Percentiles rank a stretch among this genome's conserved stretches.
These are phyloP conservation scores for Calonectria hawksworthii DNA, from an alignment of 2,329 filamentous ascomycete genomes.

Conservation along the genomic window DNA sequence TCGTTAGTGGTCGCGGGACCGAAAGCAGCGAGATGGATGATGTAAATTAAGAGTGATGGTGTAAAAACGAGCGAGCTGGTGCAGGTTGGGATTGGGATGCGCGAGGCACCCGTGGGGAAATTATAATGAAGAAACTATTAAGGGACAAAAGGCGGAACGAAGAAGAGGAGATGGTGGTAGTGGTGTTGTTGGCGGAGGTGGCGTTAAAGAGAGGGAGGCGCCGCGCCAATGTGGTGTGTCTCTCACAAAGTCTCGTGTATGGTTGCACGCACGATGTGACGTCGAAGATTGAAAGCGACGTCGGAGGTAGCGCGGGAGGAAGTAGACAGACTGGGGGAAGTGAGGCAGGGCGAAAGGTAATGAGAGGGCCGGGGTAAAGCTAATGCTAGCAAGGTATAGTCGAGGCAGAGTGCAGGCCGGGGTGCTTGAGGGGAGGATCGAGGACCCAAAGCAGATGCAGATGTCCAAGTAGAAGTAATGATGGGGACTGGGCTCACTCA, in stretches of 20 bases:
- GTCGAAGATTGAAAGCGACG: slow-evolving; percentile 32
- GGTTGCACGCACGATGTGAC: slow-evolving; percentile 33
- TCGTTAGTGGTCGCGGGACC: slow-evolving; percentile 12
- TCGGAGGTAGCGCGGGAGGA: slow-evolving; percentile 35
- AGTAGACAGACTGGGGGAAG: slow-evolving; percentile 16
- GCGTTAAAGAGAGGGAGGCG: slow-evolving; percentile 34
- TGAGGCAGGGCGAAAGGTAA: slow-evolving; percentile 14
- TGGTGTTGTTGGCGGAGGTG: slow-evolving; percentile 45
- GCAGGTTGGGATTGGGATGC: neutral
- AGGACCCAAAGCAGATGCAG: slow-evolving; percentile 5
- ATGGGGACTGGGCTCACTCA: slow-evolving; percentile 40
- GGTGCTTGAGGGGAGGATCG: slow-evolving; percentile 18
- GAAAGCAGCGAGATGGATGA: neutral
- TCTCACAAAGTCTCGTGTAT: slow-evolving; percentile 27
- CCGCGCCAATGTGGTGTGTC: slow-evolving; percentile 23
- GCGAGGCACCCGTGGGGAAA: neutral
- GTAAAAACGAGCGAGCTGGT: neutral
- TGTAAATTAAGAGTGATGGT: neutral
- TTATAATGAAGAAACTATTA: neutral
- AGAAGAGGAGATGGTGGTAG: slow-evolving; percentile 18
- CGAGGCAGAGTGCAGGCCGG: slow-evolving; percentile 30
- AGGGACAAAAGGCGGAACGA: neutral
- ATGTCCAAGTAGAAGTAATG: slow-evolving; percentile 19
- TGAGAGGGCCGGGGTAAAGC: slow-evolving; percentile 23
- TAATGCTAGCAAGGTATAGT: slow-evolving; percentile 26